Percentiles rank a stretch among this genome's conserved stretches.
Evolutionary conservation across 2,329 filamentous ascomycete species (phyloP).

Genomic region (Pseudohalonectria lignicola): DNA sequence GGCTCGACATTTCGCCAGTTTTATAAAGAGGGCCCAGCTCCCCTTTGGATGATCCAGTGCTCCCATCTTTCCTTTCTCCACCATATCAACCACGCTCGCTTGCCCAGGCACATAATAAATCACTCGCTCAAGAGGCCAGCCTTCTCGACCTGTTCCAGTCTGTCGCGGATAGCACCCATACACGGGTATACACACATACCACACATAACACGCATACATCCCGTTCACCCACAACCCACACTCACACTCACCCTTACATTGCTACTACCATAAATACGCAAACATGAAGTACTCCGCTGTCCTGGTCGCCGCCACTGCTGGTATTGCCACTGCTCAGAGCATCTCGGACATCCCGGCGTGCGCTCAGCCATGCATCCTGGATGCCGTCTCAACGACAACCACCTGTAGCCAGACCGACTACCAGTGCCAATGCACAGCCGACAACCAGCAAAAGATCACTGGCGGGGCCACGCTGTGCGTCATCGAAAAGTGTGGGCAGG

Average conservation of each 20-base stretch:
- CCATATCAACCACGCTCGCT: no score
- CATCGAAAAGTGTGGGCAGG: constrained; percentile 9
- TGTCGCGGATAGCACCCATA: no score
- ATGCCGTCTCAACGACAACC: constrained; percentile 7
- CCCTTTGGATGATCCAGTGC: no score
- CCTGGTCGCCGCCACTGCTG: constrained; percentile 10
- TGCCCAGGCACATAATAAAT: no score
- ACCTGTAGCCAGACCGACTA: constrained; percentile 10
- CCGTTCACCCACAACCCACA: no score
- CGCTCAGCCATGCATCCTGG: constrained; percentile 12
- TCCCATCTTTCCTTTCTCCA: no score
- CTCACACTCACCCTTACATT: background rate
- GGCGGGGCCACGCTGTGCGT: constrained; percentile 13
- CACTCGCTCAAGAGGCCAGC: no score
- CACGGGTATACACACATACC: no score
- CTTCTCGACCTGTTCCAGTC: no score
- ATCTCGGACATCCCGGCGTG: constrained; percentile 13
- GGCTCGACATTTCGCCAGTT: no score
- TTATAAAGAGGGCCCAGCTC: no score
- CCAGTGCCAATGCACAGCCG: constrained; percentile 12
- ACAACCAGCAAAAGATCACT: constrained; percentile 9
- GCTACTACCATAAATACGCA: constrained; percentile 1
- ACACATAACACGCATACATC: no score
- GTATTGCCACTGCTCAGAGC: constrained; percentile 12
- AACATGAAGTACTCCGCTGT: constrained; percentile 16